These are phyloP conservation scores for Fragaria nilgerrensis DNA, from an alignment of 306 rosid genomes.

Conservation along the genomic window DNA sequence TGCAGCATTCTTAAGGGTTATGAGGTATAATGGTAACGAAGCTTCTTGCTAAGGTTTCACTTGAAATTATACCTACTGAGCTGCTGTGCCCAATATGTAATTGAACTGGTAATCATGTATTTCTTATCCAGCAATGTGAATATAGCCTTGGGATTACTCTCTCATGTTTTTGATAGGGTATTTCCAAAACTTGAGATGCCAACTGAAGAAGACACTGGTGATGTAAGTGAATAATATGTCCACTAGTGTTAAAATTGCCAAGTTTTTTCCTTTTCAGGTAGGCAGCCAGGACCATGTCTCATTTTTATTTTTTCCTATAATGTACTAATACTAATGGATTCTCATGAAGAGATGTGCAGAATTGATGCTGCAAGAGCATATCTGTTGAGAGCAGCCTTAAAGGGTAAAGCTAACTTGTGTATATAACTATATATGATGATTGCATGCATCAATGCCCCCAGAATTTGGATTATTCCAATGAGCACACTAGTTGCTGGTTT, in stretches of 20 bases:
- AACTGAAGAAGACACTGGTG: conserved; percentile 1
- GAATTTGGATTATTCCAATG: conserved; percentile 43
- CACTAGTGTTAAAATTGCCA: neutral
- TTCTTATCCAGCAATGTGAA: neutral
- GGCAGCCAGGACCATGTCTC: neutral
- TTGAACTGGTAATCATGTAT: neutral
- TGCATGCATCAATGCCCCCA: conserved; percentile 54
- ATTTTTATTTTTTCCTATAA: conserved; percentile 24
- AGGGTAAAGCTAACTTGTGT: conserved; percentile 33
- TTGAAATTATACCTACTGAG: too few species aligned
- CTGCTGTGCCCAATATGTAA: too few species aligned
- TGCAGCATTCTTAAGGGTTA: too few species aligned
- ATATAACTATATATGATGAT: conserved; percentile 21
- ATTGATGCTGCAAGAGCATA: conserved; percentile 64
- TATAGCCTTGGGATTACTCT: neutral
- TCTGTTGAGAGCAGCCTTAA: conserved; percentile 42
- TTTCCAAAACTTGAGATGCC: neutral
- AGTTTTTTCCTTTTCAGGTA: neutral
- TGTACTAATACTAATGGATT: conserved; percentile 39
- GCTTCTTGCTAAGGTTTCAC: too few species aligned
- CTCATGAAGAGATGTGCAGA: conserved; percentile 45
- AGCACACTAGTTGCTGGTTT: conserved; percentile 20
- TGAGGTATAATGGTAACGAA: too few species aligned
- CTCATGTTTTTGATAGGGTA: neutral
- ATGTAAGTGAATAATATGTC: neutral